Conservation (phyloP, 2,329 filamentous ascomycete genomes). For the Onygenales sp. region DNA sequence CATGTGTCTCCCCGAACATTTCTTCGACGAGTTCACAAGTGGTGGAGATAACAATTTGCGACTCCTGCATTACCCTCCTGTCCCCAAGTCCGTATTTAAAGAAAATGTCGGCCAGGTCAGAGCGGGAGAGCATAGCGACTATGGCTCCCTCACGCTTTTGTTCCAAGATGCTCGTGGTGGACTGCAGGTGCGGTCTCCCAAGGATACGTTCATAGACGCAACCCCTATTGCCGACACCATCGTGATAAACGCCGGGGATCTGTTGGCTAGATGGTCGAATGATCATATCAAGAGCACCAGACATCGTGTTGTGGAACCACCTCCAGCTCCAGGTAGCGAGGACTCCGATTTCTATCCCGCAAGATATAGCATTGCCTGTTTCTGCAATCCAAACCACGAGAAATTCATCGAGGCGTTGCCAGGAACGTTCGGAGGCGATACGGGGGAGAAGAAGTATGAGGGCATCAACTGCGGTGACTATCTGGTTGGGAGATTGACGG, state of each 20-base stretch:
- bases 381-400: constrained; percentile 78
- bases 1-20: constrained; percentile 59
- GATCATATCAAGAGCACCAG: constrained; percentile 84
- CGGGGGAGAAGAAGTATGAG: constrained; percentile 66
- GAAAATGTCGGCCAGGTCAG: constrained; percentile 61
- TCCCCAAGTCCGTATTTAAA: constrained; percentile 55
- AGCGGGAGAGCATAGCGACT: constrained; percentile 68
- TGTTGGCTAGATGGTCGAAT: constrained; percentile 82
- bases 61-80: constrained; percentile 66
- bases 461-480: constrained; percentile 74
- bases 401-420: constrained; percentile 70
- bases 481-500: constrained; percentile 63
- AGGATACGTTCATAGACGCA: constrained; percentile 70
- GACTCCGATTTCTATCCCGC: constrained; percentile 55
- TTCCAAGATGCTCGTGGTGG: constrained; percentile 50
- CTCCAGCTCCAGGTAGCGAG: constrained; percentile 39
- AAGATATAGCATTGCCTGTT: constrained; percentile 83
- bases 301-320: constrained; percentile 83
- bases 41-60: constrained; percentile 62
- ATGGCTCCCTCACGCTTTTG: constrained; percentile 43
- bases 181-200: constrained; percentile 58
- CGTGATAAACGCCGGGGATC: constrained; percentile 81
- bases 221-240: constrained; percentile 72
- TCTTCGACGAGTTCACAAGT: constrained; percentile 69
- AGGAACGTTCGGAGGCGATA: constrained; percentile 55